Evolutionary conservation across 1,139 yeast species (phyloP), one percentile per base, ranked within the genome.

Genomic region (Magnusiomyces tetraspermus): DNA sequence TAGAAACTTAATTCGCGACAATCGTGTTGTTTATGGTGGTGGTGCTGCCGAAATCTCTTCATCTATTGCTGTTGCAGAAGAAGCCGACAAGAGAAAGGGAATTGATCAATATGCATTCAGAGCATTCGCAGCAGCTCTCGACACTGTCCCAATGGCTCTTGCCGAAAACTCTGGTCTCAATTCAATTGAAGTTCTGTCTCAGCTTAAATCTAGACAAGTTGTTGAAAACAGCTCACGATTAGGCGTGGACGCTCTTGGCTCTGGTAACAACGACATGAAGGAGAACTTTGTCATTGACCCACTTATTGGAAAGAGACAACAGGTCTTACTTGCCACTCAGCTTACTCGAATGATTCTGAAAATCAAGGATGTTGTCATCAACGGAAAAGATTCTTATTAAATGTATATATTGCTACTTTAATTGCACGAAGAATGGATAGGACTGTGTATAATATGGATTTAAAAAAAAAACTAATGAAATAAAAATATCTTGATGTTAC

Each of bases 41-140:
- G 99, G 98, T 61, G 96, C 98, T 21, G 94, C 97, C 26, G 98
- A 92, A 72, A 81, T 92, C 53, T 77, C 97, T 1, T 85, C 96
- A 73, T 89, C 97, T 17, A 72, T 92, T 60, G 95, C 95, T 11
- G 96, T 92, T 19, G 78, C 89, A 53, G 88, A 85, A 51, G 96
- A 86, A 58, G 97, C 97, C 41, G 96, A 89, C 68, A 82, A 80
- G 65, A 95, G 87, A 70, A 82, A 82, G 63, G 97, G 97, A 55
- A 90, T 92, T 60, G 97, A 90, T 65, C 99, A 92, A 73, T 92
- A 92, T 68, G 97, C 97, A 1, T 89, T 92, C 80, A 82, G 97
- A 66, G 96, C 97, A 0, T 94, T 92, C 69, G 78, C 97, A 28
- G 77, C 78, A 58, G 97, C 98, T 17, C 75, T 92, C 64, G 99